Percentiles rank a stretch among this genome's conserved stretches.
phyloP scores from a whole-genome alignment of 169 alveolate species.

The Plasmodium gallinaceum region DNA sequence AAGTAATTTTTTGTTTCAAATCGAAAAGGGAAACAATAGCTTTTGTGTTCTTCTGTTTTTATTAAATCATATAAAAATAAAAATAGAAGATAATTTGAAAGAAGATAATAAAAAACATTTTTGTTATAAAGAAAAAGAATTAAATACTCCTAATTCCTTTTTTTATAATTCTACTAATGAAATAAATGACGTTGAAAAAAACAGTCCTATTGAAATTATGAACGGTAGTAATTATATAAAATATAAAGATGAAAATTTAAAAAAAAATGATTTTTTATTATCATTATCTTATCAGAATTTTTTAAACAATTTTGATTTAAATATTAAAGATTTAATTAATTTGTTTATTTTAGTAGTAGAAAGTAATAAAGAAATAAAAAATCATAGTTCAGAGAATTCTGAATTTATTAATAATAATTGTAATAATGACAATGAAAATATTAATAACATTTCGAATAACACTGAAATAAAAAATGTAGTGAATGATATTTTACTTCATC shows the following conservation, averaged over 20 bases:
- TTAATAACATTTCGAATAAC: not conserved
- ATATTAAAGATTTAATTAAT: conserved; percentile 1
- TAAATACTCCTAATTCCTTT: not conserved
- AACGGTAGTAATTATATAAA: not conserved
- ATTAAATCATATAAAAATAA: conserved; percentile 6
- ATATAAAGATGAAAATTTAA: not conserved
- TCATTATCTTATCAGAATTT: not conserved
- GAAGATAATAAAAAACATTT: conserved; percentile 3
- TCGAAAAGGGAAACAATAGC: not conserved
- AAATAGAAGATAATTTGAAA: conserved; percentile 15
- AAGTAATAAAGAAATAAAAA: not conserved
- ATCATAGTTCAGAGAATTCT: not conserved
- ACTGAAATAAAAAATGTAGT: not conserved
- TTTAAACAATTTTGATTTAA: not conserved
- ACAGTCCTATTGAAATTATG: not conserved
- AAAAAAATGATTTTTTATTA: not conserved
- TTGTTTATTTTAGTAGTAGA: conserved; percentile 29
- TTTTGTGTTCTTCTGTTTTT: not conserved
- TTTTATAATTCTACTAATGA: no score
- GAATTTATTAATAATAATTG: no score
- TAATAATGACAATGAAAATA: not conserved
- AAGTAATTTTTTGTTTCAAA: conserved; percentile 5
- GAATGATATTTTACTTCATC: conserved; percentile 5
- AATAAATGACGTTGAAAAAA: not conserved
- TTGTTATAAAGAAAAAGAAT: conserved; percentile 2